Evolutionary conservation across 148 eudicot species (phyloP).

Genomic region (Cornus florida): DNA sequence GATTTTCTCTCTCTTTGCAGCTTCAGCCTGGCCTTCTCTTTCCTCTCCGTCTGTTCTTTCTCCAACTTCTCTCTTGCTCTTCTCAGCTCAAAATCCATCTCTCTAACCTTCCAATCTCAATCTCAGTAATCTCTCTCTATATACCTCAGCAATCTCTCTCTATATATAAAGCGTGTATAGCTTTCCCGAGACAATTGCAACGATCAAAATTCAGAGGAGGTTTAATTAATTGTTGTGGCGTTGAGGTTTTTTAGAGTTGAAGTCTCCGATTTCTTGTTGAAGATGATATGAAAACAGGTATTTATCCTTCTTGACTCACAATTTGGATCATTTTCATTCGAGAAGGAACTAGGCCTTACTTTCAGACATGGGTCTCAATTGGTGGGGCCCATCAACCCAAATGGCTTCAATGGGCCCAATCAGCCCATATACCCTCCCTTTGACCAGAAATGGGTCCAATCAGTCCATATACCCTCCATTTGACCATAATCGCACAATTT

Average conservation of each 20-base stretch:
- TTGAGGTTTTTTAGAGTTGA: background rate
- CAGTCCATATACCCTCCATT: no score
- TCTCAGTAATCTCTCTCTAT: background rate
- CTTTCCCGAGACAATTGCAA: background rate
- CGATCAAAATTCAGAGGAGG: background rate
- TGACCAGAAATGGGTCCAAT: no score
- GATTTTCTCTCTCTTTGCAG: constrained; percentile 63
- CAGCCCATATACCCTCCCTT: no score
- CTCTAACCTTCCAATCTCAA: background rate
- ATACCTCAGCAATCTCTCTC: no score
- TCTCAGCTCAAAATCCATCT: constrained; percentile 85
- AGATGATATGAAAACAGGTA: background rate
- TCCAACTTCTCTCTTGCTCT: constrained; percentile 88
- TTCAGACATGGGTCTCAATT: no score
- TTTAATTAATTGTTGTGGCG: background rate
- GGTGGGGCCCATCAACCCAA: background rate
- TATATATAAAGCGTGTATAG: background rate
- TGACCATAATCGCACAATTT: no score
- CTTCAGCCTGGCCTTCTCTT: constrained; percentile 57
- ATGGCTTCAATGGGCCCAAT: background rate
- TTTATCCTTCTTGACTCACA: background rate
- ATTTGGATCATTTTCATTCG: background rate
- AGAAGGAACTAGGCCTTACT: background rate
- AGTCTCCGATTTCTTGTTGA: background rate
- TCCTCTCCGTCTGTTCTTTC: constrained; percentile 78